A percentile compares a stretch with the other conserved stretches of the same genome.
These are phyloP conservation scores for Fusarium liriodendri DNA, from an alignment of 2,329 filamentous ascomycete species.

Conservation along the genomic window DNA sequence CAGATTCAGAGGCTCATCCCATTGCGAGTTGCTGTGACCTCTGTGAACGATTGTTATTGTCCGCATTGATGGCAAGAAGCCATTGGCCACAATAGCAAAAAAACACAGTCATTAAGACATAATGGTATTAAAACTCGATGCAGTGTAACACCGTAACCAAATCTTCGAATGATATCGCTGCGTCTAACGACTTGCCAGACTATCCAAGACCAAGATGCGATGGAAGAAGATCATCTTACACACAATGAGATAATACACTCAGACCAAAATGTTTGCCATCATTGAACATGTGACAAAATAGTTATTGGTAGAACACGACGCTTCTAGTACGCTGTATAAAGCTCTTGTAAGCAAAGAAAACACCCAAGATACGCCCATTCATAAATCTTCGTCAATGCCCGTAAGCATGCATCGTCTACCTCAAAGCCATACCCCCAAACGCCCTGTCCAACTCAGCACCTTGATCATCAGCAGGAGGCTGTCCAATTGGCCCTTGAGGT, in stretches of 20 bases:
- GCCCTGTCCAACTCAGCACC: slow-evolving; percentile 69
- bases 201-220: neutral
- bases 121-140: too few relatives aligned
- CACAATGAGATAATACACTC: too few relatives aligned
- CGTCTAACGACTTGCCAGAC: neutral
- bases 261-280: neutral
- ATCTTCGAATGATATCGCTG: neutral
- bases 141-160: too few relatives aligned
- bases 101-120: too few relatives aligned
- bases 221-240: neutral
- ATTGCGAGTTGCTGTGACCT: too few relatives aligned
- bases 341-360: neutral
- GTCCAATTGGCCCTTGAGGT: slow-evolving; percentile 27
- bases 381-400: slow-evolving; percentile 25
- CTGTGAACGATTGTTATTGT: too few relatives aligned
- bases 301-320: neutral
- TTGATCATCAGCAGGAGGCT: slow-evolving; percentile 56
- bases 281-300: neutral
- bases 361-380: slow-evolving; percentile 6
- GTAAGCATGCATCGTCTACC: slow-evolving; percentile 25
- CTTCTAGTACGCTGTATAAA: neutral
- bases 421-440: slow-evolving; percentile 62
- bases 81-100: too few relatives aligned
- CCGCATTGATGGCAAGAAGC: too few relatives aligned
- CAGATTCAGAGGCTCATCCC: too few relatives aligned